phyloP scores from a whole-genome alignment of 495 filamentous ascomycete species.

The Talaromyces wortmannii region DNA sequence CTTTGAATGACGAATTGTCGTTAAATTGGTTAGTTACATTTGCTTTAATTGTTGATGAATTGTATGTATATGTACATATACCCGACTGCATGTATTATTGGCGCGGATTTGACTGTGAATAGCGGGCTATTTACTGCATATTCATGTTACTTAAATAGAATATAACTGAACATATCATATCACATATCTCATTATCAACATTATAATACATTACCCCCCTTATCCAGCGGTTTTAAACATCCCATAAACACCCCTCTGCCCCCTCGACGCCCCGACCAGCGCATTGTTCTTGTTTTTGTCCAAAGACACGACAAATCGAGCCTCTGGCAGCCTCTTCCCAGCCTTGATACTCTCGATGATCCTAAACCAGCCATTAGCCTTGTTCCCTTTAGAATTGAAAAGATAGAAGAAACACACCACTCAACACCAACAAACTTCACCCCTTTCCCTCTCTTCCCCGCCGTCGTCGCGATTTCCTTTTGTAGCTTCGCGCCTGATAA shows the following conservation, averaged over 20 bases:
- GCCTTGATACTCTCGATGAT: conserved; percentile 72
- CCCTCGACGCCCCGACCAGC: background rate
- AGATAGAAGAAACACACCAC: conserved; percentile 51
- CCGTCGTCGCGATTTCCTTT: conserved; percentile 62
- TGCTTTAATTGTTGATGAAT: background rate
- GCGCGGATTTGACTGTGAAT: background rate
- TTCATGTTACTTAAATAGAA: no score
- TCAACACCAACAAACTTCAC: conserved; percentile 80
- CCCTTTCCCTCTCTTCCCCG: conserved; percentile 46
- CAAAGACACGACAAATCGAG: conserved; percentile 54
- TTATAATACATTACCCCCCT: no score
- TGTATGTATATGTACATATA: conserved; percentile 5
- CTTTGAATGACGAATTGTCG: background rate
- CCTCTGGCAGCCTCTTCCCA: conserved; percentile 67
- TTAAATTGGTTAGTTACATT: background rate
- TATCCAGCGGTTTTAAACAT: conserved; percentile 30
- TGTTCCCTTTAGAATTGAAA: background rate
- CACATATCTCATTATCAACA: no score
- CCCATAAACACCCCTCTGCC: conserved; percentile 53
- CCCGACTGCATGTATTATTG: background rate
- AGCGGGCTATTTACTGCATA: background rate
- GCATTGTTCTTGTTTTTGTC: background rate
- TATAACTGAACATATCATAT: background rate
- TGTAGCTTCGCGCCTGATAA: conserved; percentile 77
- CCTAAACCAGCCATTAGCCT: conserved; percentile 27